Evolutionary conservation across 2,329 filamentous ascomycete species (phyloP).

Genomic region (Fusarium vanettenii): DNA sequence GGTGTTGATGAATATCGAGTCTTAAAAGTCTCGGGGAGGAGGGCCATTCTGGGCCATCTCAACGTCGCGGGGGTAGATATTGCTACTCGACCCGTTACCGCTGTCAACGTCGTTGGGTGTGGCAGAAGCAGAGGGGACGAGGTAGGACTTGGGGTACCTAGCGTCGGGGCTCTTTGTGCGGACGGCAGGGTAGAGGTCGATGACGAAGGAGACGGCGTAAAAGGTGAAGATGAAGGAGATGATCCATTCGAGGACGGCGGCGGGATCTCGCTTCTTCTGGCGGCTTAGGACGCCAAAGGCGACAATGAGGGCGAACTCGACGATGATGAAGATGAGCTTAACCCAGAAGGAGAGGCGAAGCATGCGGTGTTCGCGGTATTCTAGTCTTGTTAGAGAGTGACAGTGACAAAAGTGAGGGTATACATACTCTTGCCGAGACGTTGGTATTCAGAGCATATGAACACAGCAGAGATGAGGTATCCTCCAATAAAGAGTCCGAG

Average conservation of each 20-base stretch:
- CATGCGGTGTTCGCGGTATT: conserved; percentile 79
- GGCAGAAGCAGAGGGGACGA: conserved; percentile 27
- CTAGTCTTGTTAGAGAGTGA: conserved; percentile 45
- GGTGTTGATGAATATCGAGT: background rate
- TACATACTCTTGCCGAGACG: conserved; percentile 77
- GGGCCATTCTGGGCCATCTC: conserved; percentile 29
- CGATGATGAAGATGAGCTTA: conserved; percentile 85
- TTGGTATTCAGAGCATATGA: conserved; percentile 91
- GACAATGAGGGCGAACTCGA: conserved; percentile 80
- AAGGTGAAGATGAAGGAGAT: conserved; percentile 88
- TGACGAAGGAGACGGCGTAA: conserved; percentile 86
- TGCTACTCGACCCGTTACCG: conserved; percentile 25
- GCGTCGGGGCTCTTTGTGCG: conserved; percentile 60
- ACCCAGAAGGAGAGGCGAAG: conserved; percentile 86
- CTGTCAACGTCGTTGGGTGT: conserved; percentile 13
- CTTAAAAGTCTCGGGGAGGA: conserved; percentile 28
- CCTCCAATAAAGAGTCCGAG: conserved; percentile 86
- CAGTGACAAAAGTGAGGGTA: background rate
- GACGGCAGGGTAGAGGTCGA: conserved; percentile 87
- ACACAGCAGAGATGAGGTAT: conserved; percentile 86
- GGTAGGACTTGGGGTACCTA: conserved; percentile 45
- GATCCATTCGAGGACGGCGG: conserved; percentile 82
- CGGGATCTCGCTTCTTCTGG: conserved; percentile 66
- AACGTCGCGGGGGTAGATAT: conserved; percentile 17
- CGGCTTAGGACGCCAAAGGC: conserved; percentile 74